Evolutionary conservation across 352 stramenopile genomes (phyloP).

Genomic region (Globisporangium polare): DNA sequence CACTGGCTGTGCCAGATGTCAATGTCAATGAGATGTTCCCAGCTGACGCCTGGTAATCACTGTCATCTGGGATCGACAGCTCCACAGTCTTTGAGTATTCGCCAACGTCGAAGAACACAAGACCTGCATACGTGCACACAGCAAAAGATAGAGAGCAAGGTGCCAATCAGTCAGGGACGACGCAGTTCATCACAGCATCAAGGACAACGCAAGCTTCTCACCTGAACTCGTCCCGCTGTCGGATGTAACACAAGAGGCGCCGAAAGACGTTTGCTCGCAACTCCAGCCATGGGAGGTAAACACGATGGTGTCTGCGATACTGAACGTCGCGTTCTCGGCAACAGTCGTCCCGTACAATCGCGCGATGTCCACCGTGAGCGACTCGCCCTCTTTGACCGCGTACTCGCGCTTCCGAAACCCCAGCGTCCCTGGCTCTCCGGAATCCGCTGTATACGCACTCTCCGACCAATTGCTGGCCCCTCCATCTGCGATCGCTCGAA

Average conservation of each 20-base stretch:
- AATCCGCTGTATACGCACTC: constrained; percentile 23
- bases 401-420: constrained; percentile 17
- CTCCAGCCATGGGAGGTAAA: background rate
- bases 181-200: background rate
- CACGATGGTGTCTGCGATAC: constrained; percentile 13
- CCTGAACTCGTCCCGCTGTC: constrained; percentile 18
- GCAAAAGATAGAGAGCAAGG: background rate
- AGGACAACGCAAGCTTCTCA: background rate
- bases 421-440: constrained; percentile 12
- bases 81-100: constrained; percentile 28
- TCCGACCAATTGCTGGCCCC: constrained; percentile 29
- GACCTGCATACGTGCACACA: constrained; percentile 9
- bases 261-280: constrained; percentile 2
- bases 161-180: background rate
- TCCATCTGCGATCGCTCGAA: constrained; percentile 24
- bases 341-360: constrained; percentile 24
- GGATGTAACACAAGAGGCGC: constrained; percentile 15
- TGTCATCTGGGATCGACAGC: constrained; percentile 27
- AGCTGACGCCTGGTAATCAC: constrained; percentile 17
- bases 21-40: constrained; percentile 25
- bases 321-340: constrained; percentile 18
- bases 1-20: constrained; percentile 14
- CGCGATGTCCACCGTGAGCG: constrained; percentile 18
- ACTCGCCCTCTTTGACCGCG: constrained; percentile 14
- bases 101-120: constrained; percentile 18